Evolutionary conservation across 1,284 basidiomycete species (phyloP), one percentile per base, ranked within the genome.

Genomic region (Anthracocystis setariae): DNA sequence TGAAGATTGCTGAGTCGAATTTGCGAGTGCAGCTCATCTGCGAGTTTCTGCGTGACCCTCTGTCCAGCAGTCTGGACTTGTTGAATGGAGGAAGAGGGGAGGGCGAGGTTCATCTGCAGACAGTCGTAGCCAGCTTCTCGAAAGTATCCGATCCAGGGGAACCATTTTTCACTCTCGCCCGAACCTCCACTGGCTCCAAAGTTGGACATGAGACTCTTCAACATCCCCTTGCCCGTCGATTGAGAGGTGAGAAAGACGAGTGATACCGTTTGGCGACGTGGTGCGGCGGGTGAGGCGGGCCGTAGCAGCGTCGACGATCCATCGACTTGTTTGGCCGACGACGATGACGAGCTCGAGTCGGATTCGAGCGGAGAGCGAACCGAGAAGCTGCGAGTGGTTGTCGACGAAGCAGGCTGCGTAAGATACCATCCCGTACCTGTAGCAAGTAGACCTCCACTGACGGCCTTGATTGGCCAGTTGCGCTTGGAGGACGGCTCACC

Each of bases 61-160:
- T 46, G 45, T 17, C 12, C 42, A 5, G 37, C 44, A 12, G 42
- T 17, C 10, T 12, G n/a, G 3, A 45, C 44, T 2, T 37, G 20
- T 2, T n/a, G 21, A 20, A n/a, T n/a, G n/a, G 23, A 21, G 9
- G 18, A 17, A 24, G 5, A 9, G 5, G 61, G 60, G 1, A 70
- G 40, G 9, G 53, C 56, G 23, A 74, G 51, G 54, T 74, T 65
- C 67, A 71, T 66, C 25, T 71, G 62, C 12, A 74, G 25, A 53
- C 66, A 70, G 27, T 74, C 62, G 53, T 71, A 71, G 1, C 72
- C 72, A 0, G 67, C 68, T 50, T 74, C 72, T 2, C 68, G 23
- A 27, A 74, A 74, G 32, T 74, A 74, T 8, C 55, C 67, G 35
- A 74, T 71, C 67, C 67, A 74, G 4, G 59, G 51, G 25, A 59